Percentiles rank a stretch among this genome's conserved stretches.
These are phyloP conservation scores for Aplosporella prunicola DNA, from an alignment of 2,329 filamentous ascomycete species.

Conservation along the genomic window DNA sequence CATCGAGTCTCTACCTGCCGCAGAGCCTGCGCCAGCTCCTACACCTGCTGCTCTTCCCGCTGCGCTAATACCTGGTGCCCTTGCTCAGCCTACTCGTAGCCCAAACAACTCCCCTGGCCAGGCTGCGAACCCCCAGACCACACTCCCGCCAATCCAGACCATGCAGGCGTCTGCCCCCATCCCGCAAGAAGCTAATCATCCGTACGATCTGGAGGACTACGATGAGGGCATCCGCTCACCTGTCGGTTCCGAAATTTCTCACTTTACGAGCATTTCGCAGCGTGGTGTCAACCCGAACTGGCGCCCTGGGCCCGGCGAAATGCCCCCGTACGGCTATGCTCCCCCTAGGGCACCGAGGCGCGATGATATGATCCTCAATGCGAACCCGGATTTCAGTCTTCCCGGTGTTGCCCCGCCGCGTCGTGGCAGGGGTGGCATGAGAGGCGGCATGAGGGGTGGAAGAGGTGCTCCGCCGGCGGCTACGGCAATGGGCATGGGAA, in stretches of 20 bases:
- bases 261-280: constrained; percentile 86
- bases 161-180: constrained; percentile 9
- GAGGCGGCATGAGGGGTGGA: neutral
- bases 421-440: constrained; percentile 20
- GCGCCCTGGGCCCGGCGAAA: constrained; percentile 48
- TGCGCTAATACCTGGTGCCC: constrained; percentile 25
- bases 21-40: constrained; percentile 15
- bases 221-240: constrained; percentile 59
- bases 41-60: constrained; percentile 22
- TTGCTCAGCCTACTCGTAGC: constrained; percentile 25
- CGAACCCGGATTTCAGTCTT: constrained; percentile 79
- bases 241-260: constrained; percentile 63
- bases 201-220: constrained; percentile 51
- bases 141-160: constrained; percentile 10
- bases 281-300: constrained; percentile 81
- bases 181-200: neutral
- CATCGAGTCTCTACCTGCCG: too few species aligned
- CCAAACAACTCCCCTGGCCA: constrained; percentile 18
- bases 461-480: constrained; percentile 1
- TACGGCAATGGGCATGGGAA: constrained; percentile 1
- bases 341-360: constrained; percentile 30
- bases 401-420: constrained; percentile 37
- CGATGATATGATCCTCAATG: constrained; percentile 65
- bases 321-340: constrained; percentile 31
- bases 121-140: constrained; percentile 12